phyloP scores from a whole-genome alignment of 352 stramenopile species.

The Plasmopara muralis region DNA sequence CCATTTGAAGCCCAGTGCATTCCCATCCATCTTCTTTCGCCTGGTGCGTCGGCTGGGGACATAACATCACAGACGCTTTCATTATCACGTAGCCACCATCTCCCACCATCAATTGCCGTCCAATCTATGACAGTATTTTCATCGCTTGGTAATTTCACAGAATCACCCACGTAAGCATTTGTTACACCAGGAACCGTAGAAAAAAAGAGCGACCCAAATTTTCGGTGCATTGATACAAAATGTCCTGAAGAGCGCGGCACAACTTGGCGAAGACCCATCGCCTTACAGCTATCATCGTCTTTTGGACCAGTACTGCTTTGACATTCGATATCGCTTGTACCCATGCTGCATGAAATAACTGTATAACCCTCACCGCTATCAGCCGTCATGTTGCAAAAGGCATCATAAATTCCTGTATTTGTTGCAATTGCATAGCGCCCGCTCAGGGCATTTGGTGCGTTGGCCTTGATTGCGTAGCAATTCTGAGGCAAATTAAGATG shows the following conservation, averaged over 20 bases:
- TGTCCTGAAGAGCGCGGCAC: conserved; percentile 44
- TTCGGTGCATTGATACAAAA: conserved; percentile 36
- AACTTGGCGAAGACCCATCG: conserved; percentile 39
- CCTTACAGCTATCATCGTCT: conserved; percentile 45
- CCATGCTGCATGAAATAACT: conserved; percentile 37
- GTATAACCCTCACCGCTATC: conserved; percentile 51
- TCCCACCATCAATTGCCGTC: conserved; percentile 39
- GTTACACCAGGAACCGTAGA: conserved; percentile 42
- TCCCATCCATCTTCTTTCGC: conserved; percentile 40
- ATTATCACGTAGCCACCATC: conserved; percentile 57
- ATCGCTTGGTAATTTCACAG: conserved; percentile 35
- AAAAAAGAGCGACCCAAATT: conserved; percentile 47
- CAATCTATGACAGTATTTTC: conserved; percentile 40
- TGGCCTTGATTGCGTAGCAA: conserved; percentile 46
- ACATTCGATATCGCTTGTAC: conserved; percentile 29
- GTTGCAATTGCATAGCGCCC: conserved; percentile 45
- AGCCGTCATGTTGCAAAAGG: conserved; percentile 50
- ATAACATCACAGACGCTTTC: conserved; percentile 22
- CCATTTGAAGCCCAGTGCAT: conserved; percentile 41
- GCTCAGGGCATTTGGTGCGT: conserved; percentile 22
- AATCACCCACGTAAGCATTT: conserved; percentile 32
- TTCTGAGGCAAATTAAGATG: conserved; percentile 52
- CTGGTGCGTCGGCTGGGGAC: conserved; percentile 15
- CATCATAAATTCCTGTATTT: conserved; percentile 26
- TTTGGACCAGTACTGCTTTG: conserved; percentile 24